These are phyloP conservation scores for Begonia peltatifolia DNA, from an alignment of 306 rosid species.

Conservation along the genomic window DNA sequence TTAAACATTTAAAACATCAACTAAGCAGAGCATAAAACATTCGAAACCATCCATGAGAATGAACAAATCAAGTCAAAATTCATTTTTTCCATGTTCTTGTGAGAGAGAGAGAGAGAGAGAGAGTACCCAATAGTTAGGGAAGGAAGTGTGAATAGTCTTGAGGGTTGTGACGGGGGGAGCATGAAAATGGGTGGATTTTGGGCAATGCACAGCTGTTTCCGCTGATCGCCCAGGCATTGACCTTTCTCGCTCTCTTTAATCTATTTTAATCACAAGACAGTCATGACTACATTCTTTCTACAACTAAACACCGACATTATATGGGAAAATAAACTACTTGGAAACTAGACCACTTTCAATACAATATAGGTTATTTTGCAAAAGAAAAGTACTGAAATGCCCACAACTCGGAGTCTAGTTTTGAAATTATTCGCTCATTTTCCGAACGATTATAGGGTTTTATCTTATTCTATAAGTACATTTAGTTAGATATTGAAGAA, in stretches of 20 bases:
- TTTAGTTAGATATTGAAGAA: no score
- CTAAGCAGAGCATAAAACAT: background rate
- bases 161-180: slow-evolving; percentile 18
- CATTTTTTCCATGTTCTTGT: background rate
- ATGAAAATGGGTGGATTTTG: slow-evolving; percentile 25
- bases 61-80: background rate
- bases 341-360: no score
- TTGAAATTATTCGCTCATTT: no score
- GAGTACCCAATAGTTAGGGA: slow-evolving; percentile 38
- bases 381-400: no score
- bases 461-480: no score
- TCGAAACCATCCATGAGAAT: background rate
- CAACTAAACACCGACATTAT: no score
- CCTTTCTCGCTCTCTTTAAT: slow-evolving; percentile 38
- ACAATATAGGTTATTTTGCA: no score
- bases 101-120: slow-evolving; percentile 7
- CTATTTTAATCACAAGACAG: slow-evolving; percentile 17
- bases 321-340: no score
- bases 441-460: no score
- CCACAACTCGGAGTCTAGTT: no score
- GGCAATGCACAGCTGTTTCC: slow-evolving; percentile 12
- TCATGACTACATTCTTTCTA: no score
- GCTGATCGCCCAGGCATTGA: background rate
- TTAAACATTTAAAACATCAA: background rate
- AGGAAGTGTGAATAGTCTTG: slow-evolving; percentile 20